Base-by-base conservation (phyloP, 148 eudicot species). In the Drosera capensis region DNA sequence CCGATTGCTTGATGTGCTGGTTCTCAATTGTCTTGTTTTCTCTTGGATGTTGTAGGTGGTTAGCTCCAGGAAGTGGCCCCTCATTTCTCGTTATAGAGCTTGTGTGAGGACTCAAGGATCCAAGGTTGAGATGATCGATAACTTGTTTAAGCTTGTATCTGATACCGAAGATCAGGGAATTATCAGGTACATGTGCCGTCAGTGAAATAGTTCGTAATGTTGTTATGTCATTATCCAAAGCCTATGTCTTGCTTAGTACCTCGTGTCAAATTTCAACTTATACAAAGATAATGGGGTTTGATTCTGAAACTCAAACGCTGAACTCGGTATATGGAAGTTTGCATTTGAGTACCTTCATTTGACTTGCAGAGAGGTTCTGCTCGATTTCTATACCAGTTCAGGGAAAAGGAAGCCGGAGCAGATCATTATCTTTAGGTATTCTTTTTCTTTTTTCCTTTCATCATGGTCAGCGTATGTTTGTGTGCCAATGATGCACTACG, bases 51-150 rank as follows among this genome's bases (percentile, higher is more conserved):
- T 36, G 7, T 58, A 83, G 87, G 94, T 79, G 12, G 94, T 83
- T 1, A 69, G 83, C 62, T 83, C 87, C 19, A 73, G 94, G 51
- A 65, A 70, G 9, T 83, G 86, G 87, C 87, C 87, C 0, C 21
- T 65, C 50, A 79, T 83, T 57, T 83, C 94, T 2, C 65, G 81
- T 0, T 83, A 79, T 21, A 64, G 84, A 56, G 94, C 87, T 3
- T 71, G 65, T 8, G 78, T 76, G 1, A 66, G 87, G 37, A 73
- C 84, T 0, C 87, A 79, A 26, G 73, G 84, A 13, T 79, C 94
- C 1, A 83, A 79, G 57, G 71, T 64, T 15, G 84, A 83, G 40
- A 79, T 76, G 80, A 79, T 83, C 13, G 87, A 83, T 50, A 71
- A 77, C 20, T 56, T 83, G 8, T 83, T 49, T 25, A 75, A 79